Evolutionary conservation across 495 filamentous ascomycete genomes (phyloP), one percentile per base, ranked within the genome.

Genomic region (Aspergillus bridgeri): DNA sequence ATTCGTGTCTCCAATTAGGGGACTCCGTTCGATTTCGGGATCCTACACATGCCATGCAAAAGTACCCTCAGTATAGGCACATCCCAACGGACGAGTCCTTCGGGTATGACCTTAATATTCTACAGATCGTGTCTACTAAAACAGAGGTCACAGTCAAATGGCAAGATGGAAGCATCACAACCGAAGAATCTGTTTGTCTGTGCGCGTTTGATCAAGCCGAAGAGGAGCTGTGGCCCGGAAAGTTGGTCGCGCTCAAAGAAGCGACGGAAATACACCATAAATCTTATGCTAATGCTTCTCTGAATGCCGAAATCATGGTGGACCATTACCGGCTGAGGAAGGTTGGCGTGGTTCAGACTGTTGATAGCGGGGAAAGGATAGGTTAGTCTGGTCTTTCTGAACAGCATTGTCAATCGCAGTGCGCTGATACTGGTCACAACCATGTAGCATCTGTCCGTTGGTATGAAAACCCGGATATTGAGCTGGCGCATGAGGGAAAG

Each of bases 41-140:
- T 56, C 59, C 79, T 17, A 61, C 64, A 0, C 67, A 46, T 20
- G 81, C 81, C 3, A 72, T 70, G 33, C 52, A 63, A 13, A 86
- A 82, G 57, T 84, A 85, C 46, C 44, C 72, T 61, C 25, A 60
- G 48, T 65, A 80, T 27, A 59, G 64, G 25, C 68, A 70, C 21
- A 76, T 84, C 25, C 74, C 80, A 19, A 61, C 71, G n/a, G 70
- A 69, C n/a, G 69, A 75, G 24, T 79, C 73, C 5, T 72, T 79
- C 56, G 83, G 83, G 1, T 83, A 79, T 64, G 84, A 87, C 57
- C 57, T 86, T 54, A 86, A 87, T 57, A 72, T 80, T 1, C 83
- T 80, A 53, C 67, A 70, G 17, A 68, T 86, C 21, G 67, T 74
- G 38, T 65, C 67, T 25, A 77, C 77, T 4, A 70, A 70, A 18